A percentile compares a stretch with the other conserved stretches of the same genome.
Conservation (phyloP, 2,329 filamentous ascomycete genomes). For the Xylariaceae sp. region DNA sequence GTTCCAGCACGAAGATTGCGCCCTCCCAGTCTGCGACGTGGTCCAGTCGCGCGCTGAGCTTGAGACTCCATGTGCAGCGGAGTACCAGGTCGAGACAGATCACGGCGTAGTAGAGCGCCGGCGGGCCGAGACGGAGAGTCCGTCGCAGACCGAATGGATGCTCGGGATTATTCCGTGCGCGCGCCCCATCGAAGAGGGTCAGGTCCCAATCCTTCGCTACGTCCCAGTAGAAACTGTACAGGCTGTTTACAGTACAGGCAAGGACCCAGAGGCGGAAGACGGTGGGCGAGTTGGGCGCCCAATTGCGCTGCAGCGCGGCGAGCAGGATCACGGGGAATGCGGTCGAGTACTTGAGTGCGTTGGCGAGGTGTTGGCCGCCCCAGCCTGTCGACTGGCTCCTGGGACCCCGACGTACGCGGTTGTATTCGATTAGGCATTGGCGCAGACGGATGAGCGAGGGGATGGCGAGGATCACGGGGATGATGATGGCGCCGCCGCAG, state of each 20-base stretch:
- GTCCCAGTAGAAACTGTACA: conserved; percentile 99
- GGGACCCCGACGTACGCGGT: conserved; percentile 59
- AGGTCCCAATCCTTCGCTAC: conserved; percentile 96
- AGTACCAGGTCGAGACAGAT: conserved; percentile 74
- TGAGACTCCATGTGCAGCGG: conserved; percentile 86
- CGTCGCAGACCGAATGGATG: conserved; percentile 74
- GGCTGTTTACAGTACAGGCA: conserved; percentile 74
- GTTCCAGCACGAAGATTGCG: conserved; percentile 81
- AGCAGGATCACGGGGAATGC: conserved; percentile 89
- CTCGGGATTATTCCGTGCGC: conserved; percentile 47
- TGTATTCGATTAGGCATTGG: conserved; percentile 87
- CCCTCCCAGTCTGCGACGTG: conserved; percentile 82
- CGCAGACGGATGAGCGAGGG: conserved; percentile 82
- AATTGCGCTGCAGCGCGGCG: conserved; percentile 62
- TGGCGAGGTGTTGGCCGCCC: conserved; percentile 84
- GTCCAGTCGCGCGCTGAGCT: conserved; percentile 75
- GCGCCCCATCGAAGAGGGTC: conserved; percentile 62
- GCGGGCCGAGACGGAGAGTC: conserved; percentile 65
- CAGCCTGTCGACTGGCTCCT: conserved; percentile 57
- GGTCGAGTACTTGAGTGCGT: conserved; percentile 90
- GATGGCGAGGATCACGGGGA: conserved; percentile 77
- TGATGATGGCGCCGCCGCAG: conserved; percentile 72
- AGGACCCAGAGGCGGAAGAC: conserved; percentile 60
- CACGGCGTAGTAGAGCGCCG: conserved; percentile 74
- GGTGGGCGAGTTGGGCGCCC: conserved; percentile 35